Percentiles rank a stretch among this genome's conserved stretches.
Evolutionary conservation across 1,284 basidiomycete genomes (phyloP).

Genomic region (Cryptococcus wingfieldii): DNA sequence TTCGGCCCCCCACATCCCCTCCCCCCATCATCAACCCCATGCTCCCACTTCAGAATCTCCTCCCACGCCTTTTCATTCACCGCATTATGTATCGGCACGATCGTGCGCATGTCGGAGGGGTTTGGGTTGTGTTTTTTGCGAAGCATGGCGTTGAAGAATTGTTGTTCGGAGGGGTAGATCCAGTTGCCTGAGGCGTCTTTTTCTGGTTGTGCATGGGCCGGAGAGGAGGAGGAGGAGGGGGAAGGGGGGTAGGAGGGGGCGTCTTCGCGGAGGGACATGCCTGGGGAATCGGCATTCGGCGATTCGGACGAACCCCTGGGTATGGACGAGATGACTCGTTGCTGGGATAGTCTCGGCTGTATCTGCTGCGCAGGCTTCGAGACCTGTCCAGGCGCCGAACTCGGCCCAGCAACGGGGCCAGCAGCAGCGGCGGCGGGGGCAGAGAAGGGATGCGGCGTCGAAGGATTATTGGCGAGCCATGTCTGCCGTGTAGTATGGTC

Average conservation of each 20-base stretch:
- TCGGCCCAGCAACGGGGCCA: conserved; percentile 8
- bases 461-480: conserved; percentile 43
- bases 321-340: conserved; percentile 83
- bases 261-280: conserved; percentile 6
- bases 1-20: conserved; percentile 63
- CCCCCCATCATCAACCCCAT: conserved; percentile 64
- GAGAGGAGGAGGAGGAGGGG: neutral
- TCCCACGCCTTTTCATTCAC: conserved; percentile 97
- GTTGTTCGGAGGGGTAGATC: conserved; percentile 97
- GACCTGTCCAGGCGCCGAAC: neutral
- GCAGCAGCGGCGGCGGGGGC: too few species aligned
- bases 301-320: conserved; percentile 55
- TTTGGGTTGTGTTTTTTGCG: conserved; percentile 80
- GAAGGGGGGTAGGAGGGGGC: neutral
- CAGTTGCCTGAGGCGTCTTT: conserved; percentile 58
- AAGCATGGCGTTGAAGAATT: conserved; percentile 93
- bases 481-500: conserved; percentile 54
- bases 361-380: conserved; percentile 15
- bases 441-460: conserved; percentile 39
- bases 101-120: conserved; percentile 82
- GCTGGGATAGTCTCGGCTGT: conserved; percentile 38
- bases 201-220: conserved; percentile 5
- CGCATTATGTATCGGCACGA: conserved; percentile 98
- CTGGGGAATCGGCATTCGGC: neutral
- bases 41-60: conserved; percentile 87